Percentiles rank a stretch among this genome's conserved stretches.
Conservation (phyloP, 2,329 filamentous ascomycete genomes). For the Aspergillus hiratsukae region DNA sequence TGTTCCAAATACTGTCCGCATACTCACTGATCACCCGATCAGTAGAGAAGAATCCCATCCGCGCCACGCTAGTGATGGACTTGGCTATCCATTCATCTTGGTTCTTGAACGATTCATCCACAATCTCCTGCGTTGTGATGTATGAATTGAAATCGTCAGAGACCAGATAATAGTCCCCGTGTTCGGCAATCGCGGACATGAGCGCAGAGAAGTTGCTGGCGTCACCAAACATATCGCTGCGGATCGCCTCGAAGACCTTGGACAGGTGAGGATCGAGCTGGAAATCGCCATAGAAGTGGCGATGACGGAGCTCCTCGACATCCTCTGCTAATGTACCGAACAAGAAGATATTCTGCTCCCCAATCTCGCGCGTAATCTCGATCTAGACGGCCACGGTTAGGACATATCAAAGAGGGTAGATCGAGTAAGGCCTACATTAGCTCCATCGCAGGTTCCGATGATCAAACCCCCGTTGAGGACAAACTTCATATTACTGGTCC, state of each 20-base stretch:
- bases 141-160: constrained; percentile 98
- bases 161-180: constrained; percentile 96
- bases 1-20: constrained; percentile 94
- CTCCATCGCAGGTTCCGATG: constrained; percentile 96
- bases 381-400: constrained; percentile 53
- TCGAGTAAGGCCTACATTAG: constrained; percentile 65
- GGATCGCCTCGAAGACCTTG: constrained; percentile 80
- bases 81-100: constrained; percentile 91
- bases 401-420: neutral
- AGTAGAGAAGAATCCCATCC: constrained; percentile 97
- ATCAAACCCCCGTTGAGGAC: constrained; percentile 95
- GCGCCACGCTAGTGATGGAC: constrained; percentile 77
- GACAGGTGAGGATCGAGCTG: constrained; percentile 69
- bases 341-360: constrained; percentile 96
- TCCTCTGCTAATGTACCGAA: constrained; percentile 95
- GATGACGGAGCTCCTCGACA: constrained; percentile 90
- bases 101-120: constrained; percentile 88
- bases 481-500: constrained; percentile 99
- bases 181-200: constrained; percentile 78
- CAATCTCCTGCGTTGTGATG: constrained; percentile 80
- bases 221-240: constrained; percentile 75
- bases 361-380: constrained; percentile 95
- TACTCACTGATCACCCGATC: constrained; percentile 97
- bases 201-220: constrained; percentile 74
- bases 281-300: constrained; percentile 78